These are phyloP conservation scores for Fagopyrum tataricum DNA, from an alignment of 148 eudicot species.

Conservation along the genomic window DNA sequence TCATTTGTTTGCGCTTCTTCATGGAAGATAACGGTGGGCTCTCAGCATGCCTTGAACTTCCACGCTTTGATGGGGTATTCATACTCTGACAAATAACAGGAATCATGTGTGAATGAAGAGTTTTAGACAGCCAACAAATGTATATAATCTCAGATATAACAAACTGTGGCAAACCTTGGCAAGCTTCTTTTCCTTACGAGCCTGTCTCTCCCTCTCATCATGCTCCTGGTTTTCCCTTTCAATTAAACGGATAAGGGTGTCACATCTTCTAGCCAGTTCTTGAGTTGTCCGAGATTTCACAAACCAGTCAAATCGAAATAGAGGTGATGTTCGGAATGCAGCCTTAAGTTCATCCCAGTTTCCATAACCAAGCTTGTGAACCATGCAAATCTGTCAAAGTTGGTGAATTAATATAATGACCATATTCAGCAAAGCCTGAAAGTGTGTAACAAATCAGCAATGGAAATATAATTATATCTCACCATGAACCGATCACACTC, in stretches of 20 bases:
- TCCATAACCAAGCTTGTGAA: constrained; percentile 96
- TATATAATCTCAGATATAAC: neutral
- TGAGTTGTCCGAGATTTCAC: constrained; percentile 97
- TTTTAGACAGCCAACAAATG: neutral
- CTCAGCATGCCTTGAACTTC: constrained; percentile 46
- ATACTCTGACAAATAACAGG: constrained; percentile 26
- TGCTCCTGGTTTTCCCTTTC: constrained; percentile 96
- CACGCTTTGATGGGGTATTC: constrained; percentile 71
- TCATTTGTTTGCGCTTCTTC: constrained; percentile 66
- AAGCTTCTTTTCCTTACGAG: constrained; percentile 95
- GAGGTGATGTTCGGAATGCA: constrained; percentile 85
- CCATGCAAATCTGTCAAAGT: constrained; percentile 72
- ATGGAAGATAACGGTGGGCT: constrained; percentile 54
- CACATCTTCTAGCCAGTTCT: constrained; percentile 97
- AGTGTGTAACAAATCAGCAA: neutral
- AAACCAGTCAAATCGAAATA: constrained; percentile 97
- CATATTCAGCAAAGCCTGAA: neutral
- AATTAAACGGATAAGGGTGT: constrained; percentile 74
- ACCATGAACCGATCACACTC: constrained; percentile 99
- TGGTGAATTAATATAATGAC: neutral
- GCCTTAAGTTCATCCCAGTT: constrained; percentile 99
- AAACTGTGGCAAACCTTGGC: constrained; percentile 53
- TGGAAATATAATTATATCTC: constrained; percentile 8
- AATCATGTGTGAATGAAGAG: neutral
- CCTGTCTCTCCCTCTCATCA: constrained; percentile 95